These are phyloP conservation scores for Zanthoxylum bungeanum DNA, from an alignment of 345 rosid genomes.

Conservation along the genomic window DNA sequence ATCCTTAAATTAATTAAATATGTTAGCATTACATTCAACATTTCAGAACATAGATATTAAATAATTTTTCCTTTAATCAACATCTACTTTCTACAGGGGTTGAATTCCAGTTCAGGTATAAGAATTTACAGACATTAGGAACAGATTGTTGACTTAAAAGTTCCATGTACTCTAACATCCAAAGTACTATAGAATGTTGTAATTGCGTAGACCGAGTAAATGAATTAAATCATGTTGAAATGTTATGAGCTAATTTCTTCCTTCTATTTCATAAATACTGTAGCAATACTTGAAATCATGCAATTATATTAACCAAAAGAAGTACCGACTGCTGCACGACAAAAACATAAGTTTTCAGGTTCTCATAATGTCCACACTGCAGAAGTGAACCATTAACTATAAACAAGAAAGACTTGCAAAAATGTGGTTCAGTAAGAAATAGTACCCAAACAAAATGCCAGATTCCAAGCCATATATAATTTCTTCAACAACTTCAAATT, in stretches of 20 bases:
- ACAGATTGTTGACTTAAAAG: neutral
- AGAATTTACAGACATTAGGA: neutral
- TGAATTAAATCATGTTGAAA: neutral
- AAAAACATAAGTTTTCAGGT: neutral
- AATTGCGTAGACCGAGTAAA: neutral
- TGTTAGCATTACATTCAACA: slow-evolving; percentile 2
- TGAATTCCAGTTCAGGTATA: neutral
- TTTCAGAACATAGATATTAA: neutral
- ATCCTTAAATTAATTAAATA: slow-evolving; percentile 56
- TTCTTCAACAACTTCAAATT: slow-evolving; percentile 96
- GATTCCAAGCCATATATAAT: slow-evolving; percentile 96
- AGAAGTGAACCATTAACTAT: neutral
- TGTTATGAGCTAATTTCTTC: neutral
- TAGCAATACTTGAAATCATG: neutral
- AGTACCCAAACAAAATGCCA: slow-evolving; percentile 91
- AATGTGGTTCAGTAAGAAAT: slow-evolving; percentile 9
- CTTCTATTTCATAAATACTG: neutral
- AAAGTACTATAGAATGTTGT: neutral
- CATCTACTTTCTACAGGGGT: neutral
- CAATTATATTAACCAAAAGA: neutral
- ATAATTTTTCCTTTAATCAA: neutral
- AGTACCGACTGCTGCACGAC: neutral
- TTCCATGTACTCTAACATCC: neutral
- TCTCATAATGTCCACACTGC: neutral
- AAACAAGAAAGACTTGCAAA: neutral